Base-by-base conservation (phyloP, 352 stramenopile species). In the Phytophthora megakarya region DNA sequence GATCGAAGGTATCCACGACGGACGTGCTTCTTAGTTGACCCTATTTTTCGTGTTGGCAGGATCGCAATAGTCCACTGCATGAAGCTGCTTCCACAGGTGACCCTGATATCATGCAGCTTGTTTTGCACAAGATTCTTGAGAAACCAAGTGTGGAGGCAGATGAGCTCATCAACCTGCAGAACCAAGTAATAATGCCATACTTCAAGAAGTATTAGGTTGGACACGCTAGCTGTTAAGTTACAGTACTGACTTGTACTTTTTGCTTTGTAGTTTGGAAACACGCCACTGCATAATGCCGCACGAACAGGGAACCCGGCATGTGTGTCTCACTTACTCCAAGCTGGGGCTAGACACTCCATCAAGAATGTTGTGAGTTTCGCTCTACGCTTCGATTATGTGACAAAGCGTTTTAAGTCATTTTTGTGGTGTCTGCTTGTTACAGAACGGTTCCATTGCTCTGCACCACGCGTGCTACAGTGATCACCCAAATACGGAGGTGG, bases 381-480 rank as follows among this genome's bases (percentile, higher is more conserved):
- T 15, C 6, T 13, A 8, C n/a, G 1, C 21, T 32, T 33, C 6
- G 3, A 43, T 33, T 10, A 42, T 55, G 8, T 48, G 8, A 4
- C 13, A 35, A 11, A 33, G 30, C 10, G 38, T n/a, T n/a, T n/a
- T n/a, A n/a, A n/a, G n/a, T n/a, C n/a, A n/a, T n/a, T n/a, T n/a
- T n/a, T n/a, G n/a, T n/a, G n/a, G n/a, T n/a, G n/a, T n/a, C n/a
- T n/a, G n/a, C n/a, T n/a, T 21, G 23, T 4, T 42, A 8, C 28
- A 93, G 83, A 91, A 92, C 57, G 81, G 79, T 11, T 93, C 85
- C 18, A 70, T 82, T 23, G 74, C 83, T 11, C 66, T 93, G 15
- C 85, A 93, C 50, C 85, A 93, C 50, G 82, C 82, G 32, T 93
- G 85, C 60, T 93, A 93, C 67, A 88, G 85, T 65, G 80, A 86